Base-by-base conservation (phyloP, 192 early-diverging fungal species). In the Piromyces finnis region DNA sequence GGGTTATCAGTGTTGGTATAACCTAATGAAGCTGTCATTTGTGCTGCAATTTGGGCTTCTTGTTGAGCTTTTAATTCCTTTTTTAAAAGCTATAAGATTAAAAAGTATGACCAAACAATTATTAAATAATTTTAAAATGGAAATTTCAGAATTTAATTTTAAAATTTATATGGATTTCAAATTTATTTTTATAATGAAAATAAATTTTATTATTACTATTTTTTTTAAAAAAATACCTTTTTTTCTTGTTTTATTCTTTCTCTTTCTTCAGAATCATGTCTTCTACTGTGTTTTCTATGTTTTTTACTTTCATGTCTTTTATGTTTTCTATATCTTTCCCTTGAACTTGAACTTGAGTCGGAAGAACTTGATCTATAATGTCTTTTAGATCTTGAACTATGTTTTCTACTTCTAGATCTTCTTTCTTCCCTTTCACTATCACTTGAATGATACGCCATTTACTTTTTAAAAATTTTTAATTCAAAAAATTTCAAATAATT, bases 1-100 rank as follows among this genome's bases (percentile, higher is more conserved):
- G 93, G 93, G 82, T 94, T 96, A 78, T 94, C 92, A 0, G 87
- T 82, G 79, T 91, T 91, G 29, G 88, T 89, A 84, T 97, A 95
- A 27, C 88, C 89, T 17, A 87, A 81, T 26, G 82, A 81, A 5
- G 86, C 84, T 16, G 85, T 84, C 83, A 89, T 84, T 36, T 89
- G 88, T 2, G 82, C 82, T 17, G 85, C 84, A 17, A 88, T 32
- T 78, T 88, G 87, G 2, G 87, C 81, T 80, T 88, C 87, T 39
- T 87, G 82, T 36, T 88, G 87, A 27, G 80, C 80, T 28, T 82
- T 41, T 28, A 88, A 80, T 29, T 88, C 87, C 29, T 88, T 79
- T 77, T 88, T 88, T 39, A 88, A 82, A 17, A 80, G 79, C 77
- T 84, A 79, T 28, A 83, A 12, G 15, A 12, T 14, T 78, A 35